Evolutionary conservation across 2,329 filamentous ascomycete genomes (phyloP).

Genomic region (Fusarium sp.): DNA sequence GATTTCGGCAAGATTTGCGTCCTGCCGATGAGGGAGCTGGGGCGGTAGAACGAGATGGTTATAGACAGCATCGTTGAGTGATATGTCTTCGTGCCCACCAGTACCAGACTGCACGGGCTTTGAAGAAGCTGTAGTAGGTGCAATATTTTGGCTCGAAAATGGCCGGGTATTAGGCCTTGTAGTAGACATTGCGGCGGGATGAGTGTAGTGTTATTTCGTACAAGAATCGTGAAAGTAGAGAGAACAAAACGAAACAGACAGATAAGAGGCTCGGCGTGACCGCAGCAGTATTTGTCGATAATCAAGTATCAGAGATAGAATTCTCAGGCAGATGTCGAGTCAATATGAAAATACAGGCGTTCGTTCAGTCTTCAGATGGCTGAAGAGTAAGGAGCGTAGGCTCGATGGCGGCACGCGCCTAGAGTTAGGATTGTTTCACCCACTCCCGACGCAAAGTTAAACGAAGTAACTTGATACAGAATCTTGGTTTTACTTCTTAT

Average conservation of each 20-base stretch:
- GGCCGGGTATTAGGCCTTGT: neutral
- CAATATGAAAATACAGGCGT: neutral
- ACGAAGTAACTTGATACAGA: neutral
- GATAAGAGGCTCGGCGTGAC: neutral
- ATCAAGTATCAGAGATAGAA: neutral
- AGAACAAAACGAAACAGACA: neutral
- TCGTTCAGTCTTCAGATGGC: neutral
- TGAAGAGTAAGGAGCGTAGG: neutral
- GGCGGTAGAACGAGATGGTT: constrained; percentile 48
- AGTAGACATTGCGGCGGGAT: neutral
- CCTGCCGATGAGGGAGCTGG: constrained; percentile 42
- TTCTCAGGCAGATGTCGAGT: neutral
- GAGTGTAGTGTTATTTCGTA: neutral
- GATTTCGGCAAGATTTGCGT: constrained; percentile 31
- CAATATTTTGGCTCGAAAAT: neutral
- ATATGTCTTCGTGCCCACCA: constrained; percentile 14
- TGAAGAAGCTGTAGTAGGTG: neutral
- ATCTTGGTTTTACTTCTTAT: neutral
- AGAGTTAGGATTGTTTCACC: neutral
- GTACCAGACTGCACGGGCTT: neutral
- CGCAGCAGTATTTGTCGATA: neutral
- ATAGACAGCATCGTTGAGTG: constrained; percentile 41
- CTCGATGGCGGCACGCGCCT: constrained; percentile 1
- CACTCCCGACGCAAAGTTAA: neutral
- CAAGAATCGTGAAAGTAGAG: neutral